Base-by-base conservation (phyloP, 345 rosid species). In the Pugionium dolabratum region DNA sequence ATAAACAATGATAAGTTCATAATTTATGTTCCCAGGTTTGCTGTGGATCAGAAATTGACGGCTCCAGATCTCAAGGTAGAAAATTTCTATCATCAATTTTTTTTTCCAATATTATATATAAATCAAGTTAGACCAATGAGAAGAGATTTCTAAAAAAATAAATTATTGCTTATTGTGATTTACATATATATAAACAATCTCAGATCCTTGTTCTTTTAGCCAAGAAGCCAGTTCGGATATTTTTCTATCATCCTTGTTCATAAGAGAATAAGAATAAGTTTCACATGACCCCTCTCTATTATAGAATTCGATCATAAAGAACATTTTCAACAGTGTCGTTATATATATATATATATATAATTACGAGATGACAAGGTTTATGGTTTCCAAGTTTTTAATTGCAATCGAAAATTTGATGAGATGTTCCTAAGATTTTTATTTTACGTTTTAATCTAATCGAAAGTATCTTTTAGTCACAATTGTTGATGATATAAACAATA, bases 11-110 rank as follows among this genome's bases (percentile, higher is more conserved):
- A 3, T 62, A 47, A 46, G 34, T 46, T 25, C 25, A 4, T 61
- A 34, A 6, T 34, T 61, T 47, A 33, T 60, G 4, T 62, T 44
- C 41, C 26, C 25, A 46, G 31, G 11, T 44, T 32, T 44, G 28
- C 2, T 46, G 6, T 8, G 64, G 39, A 43, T 43, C 64, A 43
- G 51, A 42, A 59, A 29, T 43, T 43, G 50, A 9, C 64, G 64
- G 64, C 66, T 61, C 34, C 66, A 61, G 33, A 61, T 61, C 54
- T 61, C 66, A 32, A 46, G 66, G 54, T 34, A 4, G 7, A 25
- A 25, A 43, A 42, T 45, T 61, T n/a, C n/a, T n/a, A n/a, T n/a
- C n/a, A n/a, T n/a, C n/a, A n/a, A n/a, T n/a, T n/a, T n/a, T n/a
- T n/a, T n/a, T n/a, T n/a, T n/a, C n/a, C n/a, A n/a, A n/a, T n/a